Conservation (phyloP, 2,329 filamentous ascomycete species). For the Lasiodiplodia sp. region DNA sequence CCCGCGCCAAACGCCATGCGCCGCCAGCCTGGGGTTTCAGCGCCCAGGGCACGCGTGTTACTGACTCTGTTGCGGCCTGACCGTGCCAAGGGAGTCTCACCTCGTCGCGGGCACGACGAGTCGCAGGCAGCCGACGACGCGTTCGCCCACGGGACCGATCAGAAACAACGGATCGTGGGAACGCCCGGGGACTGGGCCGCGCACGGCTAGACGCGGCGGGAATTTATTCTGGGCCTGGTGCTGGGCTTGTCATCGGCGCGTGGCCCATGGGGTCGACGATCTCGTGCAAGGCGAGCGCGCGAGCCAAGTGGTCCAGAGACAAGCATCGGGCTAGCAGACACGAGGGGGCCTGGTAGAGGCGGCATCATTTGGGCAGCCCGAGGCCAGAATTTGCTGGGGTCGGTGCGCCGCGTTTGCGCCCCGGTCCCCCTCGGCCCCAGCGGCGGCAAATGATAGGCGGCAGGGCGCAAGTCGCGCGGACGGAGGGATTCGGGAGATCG, state of each 20-base stretch:
- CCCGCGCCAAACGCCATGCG: background rate
- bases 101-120: background rate
- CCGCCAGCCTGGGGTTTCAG: background rate
- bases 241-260: background rate
- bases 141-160: background rate
- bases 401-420: background rate
- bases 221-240: constrained; percentile 10
- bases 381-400: constrained; percentile 3
- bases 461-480: background rate
- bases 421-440: background rate
- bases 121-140: background rate
- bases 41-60: background rate
- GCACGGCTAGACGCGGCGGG: constrained; percentile 17
- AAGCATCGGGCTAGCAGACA: constrained; percentile 10
- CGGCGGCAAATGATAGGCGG: background rate
- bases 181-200: background rate
- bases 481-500: constrained; percentile 25
- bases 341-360: background rate
- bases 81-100: background rate
- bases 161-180: constrained; percentile 10
- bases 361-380: background rate
- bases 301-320: background rate
- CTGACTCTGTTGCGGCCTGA: constrained; percentile 3
- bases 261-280: constrained; percentile 15
- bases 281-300: background rate